Base-by-base conservation (phyloP, 2,329 filamentous ascomycete genomes). In the Colletotrichum sp. region DNA sequence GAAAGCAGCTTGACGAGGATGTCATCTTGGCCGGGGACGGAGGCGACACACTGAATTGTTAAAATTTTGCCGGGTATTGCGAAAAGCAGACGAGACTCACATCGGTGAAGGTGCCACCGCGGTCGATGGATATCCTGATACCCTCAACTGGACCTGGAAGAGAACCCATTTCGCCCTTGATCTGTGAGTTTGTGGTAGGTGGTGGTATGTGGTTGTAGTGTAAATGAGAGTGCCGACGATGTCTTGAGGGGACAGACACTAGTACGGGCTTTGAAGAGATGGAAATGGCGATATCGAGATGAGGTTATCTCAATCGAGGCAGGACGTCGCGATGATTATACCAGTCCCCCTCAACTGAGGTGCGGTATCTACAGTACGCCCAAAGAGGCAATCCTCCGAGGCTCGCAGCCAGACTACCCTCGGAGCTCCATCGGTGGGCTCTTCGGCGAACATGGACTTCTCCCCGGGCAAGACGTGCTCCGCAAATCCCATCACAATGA, bases 1-100 rank as follows among this genome's bases (percentile, higher is more conserved):
- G 93, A 95, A 16, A 95, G 89, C 2, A 95, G 87, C 84, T 95
- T 95, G 83, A 95, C 93, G 75, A 95, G 84, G 52, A 94, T 87
- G 80, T 94, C 92, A 82, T 94, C 91, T 82, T 75, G 73, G 4
- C 63, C 73, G 26, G 73, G 69, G 16, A 75, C 73, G 14, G 69
- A 75, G 16, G 73, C 73, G 14, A 75, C 73, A 39, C 73, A 75
- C 73, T 75, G 12, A 7, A 16, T 8, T 6, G 9, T 72, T 14
- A 64, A 64, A 32, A 0, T 1, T 34, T 16, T 4, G 24, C 26
- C 0, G 55, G 13, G 26, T 21, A 0, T 1, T 61, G 59, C 59
- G n/a, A 30, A 6, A 1, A 34, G 59, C 88, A 89, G 43, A 91
- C 91, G 8, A 88, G 90, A 28, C 93, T 90, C 6, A 68, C 73